Percentiles rank a stretch among this genome's conserved stretches.
These are phyloP conservation scores for Leptodermis oblonga DNA, from an alignment of 257 asterid species.

Conservation along the genomic window DNA sequence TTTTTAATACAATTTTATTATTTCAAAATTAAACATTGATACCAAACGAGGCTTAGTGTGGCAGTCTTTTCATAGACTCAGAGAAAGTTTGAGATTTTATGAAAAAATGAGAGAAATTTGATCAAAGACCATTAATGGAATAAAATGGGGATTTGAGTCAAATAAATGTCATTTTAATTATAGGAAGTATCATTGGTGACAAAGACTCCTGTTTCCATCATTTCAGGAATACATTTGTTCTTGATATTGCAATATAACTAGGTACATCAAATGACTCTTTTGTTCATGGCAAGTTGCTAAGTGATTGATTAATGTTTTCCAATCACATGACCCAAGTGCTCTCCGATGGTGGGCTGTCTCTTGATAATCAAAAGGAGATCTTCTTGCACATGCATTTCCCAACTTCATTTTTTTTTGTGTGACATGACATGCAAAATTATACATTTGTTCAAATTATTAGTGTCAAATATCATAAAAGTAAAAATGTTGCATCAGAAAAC, in stretches of 20 bases:
- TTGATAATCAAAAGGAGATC: conserved; percentile 14
- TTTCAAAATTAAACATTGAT: no score
- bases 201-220: not conserved
- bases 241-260: not conserved
- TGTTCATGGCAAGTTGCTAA: not conserved
- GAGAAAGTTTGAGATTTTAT: no score
- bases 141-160: not conserved
- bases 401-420: conserved; percentile 9
- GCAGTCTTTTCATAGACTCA: no score
- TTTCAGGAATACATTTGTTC: not conserved
- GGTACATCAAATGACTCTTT: not conserved
- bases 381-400: conserved; percentile 3
- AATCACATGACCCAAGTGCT: conserved; percentile 10
- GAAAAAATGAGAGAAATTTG: no score
- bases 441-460: no score
- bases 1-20: no score
- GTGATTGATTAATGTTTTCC: not conserved
- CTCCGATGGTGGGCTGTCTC: conserved; percentile 1
- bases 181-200: not conserved
- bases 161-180: no score
- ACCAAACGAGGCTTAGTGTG: no score
- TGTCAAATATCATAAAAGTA: no score
- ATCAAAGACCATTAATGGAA: no score
- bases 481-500: no score
- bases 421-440: no score